These are phyloP conservation scores for Tausonia pullulans DNA, from an alignment of 1,284 basidiomycete species.

Conservation along the genomic window DNA sequence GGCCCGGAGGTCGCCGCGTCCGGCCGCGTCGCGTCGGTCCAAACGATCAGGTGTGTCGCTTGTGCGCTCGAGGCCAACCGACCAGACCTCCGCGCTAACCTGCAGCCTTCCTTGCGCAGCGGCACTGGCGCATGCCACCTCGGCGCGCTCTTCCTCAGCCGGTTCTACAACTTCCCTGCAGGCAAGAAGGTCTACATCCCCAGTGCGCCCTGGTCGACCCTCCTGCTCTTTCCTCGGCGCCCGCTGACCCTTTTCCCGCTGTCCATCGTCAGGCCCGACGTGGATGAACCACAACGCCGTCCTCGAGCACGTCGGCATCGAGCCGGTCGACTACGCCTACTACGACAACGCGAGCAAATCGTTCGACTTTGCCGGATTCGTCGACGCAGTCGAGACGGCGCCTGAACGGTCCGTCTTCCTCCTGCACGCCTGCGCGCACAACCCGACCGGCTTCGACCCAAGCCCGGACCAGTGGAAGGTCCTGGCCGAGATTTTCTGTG, in stretches of 20 bases:
- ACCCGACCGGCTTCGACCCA: constrained; percentile 72
- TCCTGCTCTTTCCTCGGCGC: neutral
- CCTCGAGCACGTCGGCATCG: constrained; percentile 69
- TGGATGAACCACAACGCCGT: constrained; percentile 82
- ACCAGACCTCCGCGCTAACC: no score
- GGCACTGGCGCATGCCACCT: constrained; percentile 92
- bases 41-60: constrained; percentile 50
- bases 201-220: constrained; percentile 79
- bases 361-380: constrained; percentile 64
- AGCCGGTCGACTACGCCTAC: constrained; percentile 73
- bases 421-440: constrained; percentile 87
- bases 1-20: constrained; percentile 41
- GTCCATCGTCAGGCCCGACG: neutral
- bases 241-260: neutral
- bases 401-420: constrained; percentile 70
- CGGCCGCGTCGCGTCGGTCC: constrained; percentile 42
- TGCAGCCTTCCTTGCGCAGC: constrained; percentile 42
- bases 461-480: constrained; percentile 73
- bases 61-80: no score
- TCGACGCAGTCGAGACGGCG: constrained; percentile 44
- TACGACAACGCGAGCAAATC: constrained; percentile 81
- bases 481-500: constrained; percentile 45
- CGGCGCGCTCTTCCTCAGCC: constrained; percentile 69
- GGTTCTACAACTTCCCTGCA: constrained; percentile 64
- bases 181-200: constrained; percentile 64